Base-by-base conservation (phyloP, 352 stramenopile genomes). In the Saprolegnia parasitica region DNA sequence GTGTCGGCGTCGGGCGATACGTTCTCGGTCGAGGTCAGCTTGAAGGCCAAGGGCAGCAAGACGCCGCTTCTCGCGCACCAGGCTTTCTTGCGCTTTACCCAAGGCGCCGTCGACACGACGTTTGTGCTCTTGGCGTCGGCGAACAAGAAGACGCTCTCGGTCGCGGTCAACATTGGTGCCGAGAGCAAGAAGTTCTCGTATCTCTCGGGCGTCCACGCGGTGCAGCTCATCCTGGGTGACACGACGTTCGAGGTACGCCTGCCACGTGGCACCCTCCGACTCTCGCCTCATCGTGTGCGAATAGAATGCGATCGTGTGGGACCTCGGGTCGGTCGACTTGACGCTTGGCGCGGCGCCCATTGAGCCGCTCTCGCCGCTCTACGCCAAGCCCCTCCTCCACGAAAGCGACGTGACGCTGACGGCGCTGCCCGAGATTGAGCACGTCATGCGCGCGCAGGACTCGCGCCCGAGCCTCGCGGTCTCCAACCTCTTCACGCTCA, bases 371-470 rank as follows among this genome's bases (percentile, higher is more conserved):
- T 91, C 84, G n/a, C 85, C 87, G 45, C 78, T 96, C 18, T 96
- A 96, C 76, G 81, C 87, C 40, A 95, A 93, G 73, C 76, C 83
- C 46, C 77, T 96, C 58, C 77, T 95, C 26, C 73, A 96, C 67
- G 86, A 96, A 58, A 95, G 86, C 24, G 89, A 96, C 73, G 91
- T 87, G 65, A 92, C 89, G 58, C 78, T 96, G 5, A 81, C 81
- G 71, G 83, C 87, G 26, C 77, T 96, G 60, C 88, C 87, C 0
- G 87, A 96, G 72, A 96, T 96, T 68, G 73, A 82, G 71, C 89
- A 96, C 78, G 77, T 93, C 40, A 95, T 96, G 87, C 85, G 87
- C 50, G 57, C 78, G 37, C 76, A 93, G 54, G 86, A 94, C 70
- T 63, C 77, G 57, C 82, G 87, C 26, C 86, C 87, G 32, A 81